A percentile compares a stretch with the other conserved stretches of the same genome.
phyloP scores from a whole-genome alignment of 306 rosid genomes.

The Cucumis hystrix region DNA sequence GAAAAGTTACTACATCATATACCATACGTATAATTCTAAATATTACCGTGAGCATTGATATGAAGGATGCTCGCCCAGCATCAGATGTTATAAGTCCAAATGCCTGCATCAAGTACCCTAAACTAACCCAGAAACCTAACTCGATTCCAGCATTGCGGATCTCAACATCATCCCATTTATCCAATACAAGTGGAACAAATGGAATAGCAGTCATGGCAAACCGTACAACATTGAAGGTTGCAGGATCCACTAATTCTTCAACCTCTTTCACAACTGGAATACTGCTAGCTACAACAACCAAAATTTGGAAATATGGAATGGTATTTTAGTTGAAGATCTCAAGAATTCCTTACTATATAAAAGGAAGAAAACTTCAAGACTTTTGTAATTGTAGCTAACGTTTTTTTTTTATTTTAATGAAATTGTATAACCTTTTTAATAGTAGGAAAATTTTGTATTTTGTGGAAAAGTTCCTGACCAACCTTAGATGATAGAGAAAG shows the following conservation, averaged over 20 bases:
- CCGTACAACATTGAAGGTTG: slow-evolving; percentile 58
- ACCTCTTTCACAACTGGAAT: slow-evolving; percentile 69
- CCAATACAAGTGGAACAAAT: slow-evolving; percentile 48
- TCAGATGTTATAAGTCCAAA: slow-evolving; percentile 63
- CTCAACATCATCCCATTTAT: slow-evolving; percentile 25
- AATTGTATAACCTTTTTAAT: not conserved
- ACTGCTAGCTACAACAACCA: slow-evolving; percentile 44
- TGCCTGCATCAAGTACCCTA: slow-evolving; percentile 73
- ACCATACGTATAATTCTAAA: not conserved
- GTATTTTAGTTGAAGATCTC: not conserved
- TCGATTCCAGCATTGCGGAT: slow-evolving; percentile 62
- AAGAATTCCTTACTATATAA: not conserved
- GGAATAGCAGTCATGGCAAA: slow-evolving; percentile 49
- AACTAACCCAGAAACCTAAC: slow-evolving; percentile 74
- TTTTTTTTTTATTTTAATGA: not conserved
- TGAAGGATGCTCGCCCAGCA: slow-evolving; percentile 65
- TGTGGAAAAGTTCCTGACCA: not conserved
- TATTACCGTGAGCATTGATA: slow-evolving; percentile 55
- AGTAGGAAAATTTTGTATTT: not conserved
- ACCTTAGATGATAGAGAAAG: not conserved
- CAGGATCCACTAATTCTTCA: slow-evolving; percentile 52
- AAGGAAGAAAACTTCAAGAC: not conserved
- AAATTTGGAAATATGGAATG: not conserved
- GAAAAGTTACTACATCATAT: not conserved
- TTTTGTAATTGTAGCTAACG: not conserved